Evolutionary conservation across 495 filamentous ascomycete species (phyloP).

Genomic region (Xylaria castorea): DNA sequence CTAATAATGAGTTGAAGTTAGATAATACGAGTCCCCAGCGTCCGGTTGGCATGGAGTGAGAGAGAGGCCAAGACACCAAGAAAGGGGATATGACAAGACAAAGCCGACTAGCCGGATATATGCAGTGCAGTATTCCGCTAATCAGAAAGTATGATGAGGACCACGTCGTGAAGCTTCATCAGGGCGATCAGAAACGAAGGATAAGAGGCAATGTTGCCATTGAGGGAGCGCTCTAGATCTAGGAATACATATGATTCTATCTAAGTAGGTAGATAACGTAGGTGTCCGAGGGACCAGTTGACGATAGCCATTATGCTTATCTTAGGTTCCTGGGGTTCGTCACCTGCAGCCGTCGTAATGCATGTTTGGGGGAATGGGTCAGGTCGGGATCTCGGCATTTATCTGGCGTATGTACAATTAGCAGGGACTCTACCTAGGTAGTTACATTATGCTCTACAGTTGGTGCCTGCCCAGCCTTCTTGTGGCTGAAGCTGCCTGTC

Average conservation of each 20-base stretch:
- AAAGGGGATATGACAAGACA: not conserved
- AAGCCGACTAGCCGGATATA: not conserved
- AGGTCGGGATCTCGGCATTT: conserved; percentile 21
- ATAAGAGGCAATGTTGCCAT: conserved; percentile 1
- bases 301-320: conserved; percentile 17
- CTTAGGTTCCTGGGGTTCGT: not conserved
- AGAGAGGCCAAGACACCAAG: conserved; percentile 1
- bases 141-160: not conserved
- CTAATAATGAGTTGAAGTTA: not conserved
- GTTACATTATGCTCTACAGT: not conserved
- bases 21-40: not conserved
- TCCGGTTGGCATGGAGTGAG: not conserved
- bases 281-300: not conserved
- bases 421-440: no score
- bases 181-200: not conserved
- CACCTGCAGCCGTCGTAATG: not conserved
- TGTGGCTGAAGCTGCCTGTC: not conserved
- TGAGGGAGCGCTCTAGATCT: not conserved
- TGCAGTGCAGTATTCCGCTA: conserved; percentile 1
- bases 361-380: not conserved
- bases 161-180: not conserved
- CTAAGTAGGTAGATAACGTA: conserved; percentile 10
- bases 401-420: not conserved
- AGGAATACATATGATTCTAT: not conserved
- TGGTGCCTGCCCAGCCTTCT: not conserved